Conservation (phyloP, 495 filamentous ascomycete genomes). For the Xylaria telfairii region DNA sequence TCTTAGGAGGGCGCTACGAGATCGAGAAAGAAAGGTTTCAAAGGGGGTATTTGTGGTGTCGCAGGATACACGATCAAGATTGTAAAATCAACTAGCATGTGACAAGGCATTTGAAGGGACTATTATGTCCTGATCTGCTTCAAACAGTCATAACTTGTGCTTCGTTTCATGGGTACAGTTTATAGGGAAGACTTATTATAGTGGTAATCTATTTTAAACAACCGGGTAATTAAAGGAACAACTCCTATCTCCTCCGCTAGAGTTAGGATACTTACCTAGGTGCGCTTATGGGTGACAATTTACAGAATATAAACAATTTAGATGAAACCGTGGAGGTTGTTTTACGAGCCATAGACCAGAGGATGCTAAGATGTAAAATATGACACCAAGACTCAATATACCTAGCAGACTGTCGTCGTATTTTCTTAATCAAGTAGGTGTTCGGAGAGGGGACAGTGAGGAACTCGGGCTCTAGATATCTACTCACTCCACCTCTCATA, state of each 20-base stretch:
- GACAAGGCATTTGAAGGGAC: neutral
- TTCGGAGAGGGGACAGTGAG: neutral
- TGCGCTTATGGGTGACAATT: neutral
- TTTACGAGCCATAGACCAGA: too few species aligned
- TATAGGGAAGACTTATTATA: neutral
- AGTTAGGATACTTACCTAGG: neutral
- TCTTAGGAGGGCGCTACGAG: conserved; percentile 62
- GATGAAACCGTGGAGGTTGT: too few species aligned
- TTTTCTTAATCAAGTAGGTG: neutral
- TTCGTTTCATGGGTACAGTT: neutral
- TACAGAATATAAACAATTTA: neutral
- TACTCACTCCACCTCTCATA: neutral
- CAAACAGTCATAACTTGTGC: neutral
- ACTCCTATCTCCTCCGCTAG: neutral
- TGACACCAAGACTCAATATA: neutral
- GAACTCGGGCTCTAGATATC: neutral
- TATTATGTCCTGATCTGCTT: neutral
- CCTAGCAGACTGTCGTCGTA: neutral
- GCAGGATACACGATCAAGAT: conserved; percentile 1
- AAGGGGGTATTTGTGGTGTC: conserved; percentile 11
- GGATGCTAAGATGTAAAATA: neutral
- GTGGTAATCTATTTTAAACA: neutral
- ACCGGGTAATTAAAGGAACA: too few species aligned
- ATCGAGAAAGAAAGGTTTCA: conserved; percentile 27
- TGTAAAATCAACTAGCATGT: neutral